These are phyloP conservation scores for Zygoascus meyerae DNA, from an alignment of 1,139 yeast genomes.

Conservation along the genomic window DNA sequence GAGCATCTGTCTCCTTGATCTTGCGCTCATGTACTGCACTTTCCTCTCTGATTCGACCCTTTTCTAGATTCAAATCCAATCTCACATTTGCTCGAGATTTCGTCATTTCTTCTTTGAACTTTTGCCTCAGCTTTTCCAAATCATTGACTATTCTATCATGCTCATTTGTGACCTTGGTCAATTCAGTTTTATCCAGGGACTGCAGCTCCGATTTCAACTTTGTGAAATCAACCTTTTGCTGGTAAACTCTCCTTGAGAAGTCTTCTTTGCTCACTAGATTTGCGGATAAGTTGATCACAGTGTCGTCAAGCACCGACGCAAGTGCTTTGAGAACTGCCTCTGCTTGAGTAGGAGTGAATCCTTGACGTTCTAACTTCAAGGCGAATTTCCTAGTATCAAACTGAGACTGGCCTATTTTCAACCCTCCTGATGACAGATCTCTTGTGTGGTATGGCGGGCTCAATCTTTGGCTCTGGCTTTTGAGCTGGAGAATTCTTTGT, in stretches of 20 bases:
- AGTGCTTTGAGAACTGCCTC: conserved; percentile 74
- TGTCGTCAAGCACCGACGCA: conserved; percentile 73
- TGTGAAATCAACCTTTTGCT: conserved; percentile 94
- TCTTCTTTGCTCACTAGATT: conserved; percentile 79
- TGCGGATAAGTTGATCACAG: conserved; percentile 66
- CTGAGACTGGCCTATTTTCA: conserved; percentile 32
- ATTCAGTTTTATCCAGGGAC: conserved; percentile 81
- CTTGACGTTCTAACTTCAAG: conserved; percentile 58
- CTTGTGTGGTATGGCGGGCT: too few species aligned
- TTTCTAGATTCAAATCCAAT: conserved; percentile 83
- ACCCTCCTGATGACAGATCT: conserved; percentile 1
- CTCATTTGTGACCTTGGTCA: conserved; percentile 74
- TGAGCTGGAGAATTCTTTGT: too few species aligned
- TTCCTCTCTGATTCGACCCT: conserved; percentile 93
- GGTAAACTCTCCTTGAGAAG: conserved; percentile 78
- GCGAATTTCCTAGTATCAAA: conserved; percentile 80
- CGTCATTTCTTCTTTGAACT: conserved; percentile 85
- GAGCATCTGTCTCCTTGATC: conserved; percentile 88
- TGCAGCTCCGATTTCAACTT: conserved; percentile 87
- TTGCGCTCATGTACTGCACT: conserved; percentile 86
- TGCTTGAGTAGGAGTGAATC: conserved; percentile 72
- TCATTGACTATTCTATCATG: conserved; percentile 82
- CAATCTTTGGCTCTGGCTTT: too few species aligned
- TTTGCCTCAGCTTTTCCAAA: conserved; percentile 76
- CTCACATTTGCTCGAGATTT: conserved; percentile 88